Percentiles rank a stretch among this genome's conserved stretches.
phyloP scores from a whole-genome alignment of 495 filamentous ascomycete genomes.

The Amniculicola lignicola region DNA sequence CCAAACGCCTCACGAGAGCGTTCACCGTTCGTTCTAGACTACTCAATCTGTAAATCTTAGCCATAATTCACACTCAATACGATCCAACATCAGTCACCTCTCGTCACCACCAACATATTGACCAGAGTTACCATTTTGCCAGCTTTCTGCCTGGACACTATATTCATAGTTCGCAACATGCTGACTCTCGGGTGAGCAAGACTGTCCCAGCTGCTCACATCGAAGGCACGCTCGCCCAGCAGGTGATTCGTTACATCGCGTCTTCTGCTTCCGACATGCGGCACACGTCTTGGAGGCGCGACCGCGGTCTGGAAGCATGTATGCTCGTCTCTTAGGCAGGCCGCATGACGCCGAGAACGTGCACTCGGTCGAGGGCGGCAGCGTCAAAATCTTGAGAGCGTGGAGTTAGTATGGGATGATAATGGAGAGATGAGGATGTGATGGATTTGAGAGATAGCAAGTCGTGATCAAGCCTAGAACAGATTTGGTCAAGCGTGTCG shows the following conservation, averaged over 20 bases:
- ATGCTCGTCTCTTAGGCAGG: too few species aligned
- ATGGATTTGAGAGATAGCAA: too few species aligned
- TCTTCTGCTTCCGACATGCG: conserved; percentile 48
- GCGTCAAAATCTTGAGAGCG: too few species aligned
- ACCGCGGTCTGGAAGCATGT: conserved; percentile 48
- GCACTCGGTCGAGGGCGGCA: too few species aligned
- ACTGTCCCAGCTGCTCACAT: conserved; percentile 43
- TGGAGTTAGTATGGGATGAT: too few species aligned
- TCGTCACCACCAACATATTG: background rate
- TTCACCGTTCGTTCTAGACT: conserved; percentile 42
- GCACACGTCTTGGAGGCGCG: conserved; percentile 48
- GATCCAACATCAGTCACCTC: too few species aligned
- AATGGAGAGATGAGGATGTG: too few species aligned
- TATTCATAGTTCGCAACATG: too few species aligned
- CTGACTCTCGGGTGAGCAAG: conserved; percentile 38
- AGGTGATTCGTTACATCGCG: conserved; percentile 46
- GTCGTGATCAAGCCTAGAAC: too few species aligned
- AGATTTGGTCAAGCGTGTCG: too few species aligned
- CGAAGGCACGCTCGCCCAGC: conserved; percentile 41
- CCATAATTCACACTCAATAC: too few species aligned
- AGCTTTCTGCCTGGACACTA: background rate
- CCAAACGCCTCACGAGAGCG: background rate
- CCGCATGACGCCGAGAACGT: too few species aligned
- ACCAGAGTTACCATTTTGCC: background rate
- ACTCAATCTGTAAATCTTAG: conserved; percentile 37